A percentile compares a stretch with the other conserved stretches of the same genome.
Evolutionary conservation across 2,329 filamentous ascomycete species (phyloP).

Genomic region (Periconia sp.): DNA sequence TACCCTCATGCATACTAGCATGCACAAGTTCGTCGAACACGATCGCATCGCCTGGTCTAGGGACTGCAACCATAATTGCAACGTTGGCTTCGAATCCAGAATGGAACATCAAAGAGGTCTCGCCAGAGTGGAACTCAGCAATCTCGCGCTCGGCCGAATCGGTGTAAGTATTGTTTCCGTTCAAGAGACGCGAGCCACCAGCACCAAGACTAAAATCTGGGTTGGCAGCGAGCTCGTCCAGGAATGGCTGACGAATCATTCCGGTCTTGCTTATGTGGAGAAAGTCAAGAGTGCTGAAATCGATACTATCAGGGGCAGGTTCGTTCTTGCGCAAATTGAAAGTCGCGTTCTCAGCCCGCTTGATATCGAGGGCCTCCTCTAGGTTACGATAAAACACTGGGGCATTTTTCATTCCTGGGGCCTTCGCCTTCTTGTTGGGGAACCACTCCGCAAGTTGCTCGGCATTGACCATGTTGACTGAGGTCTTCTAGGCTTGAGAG

Average conservation of each 20-base stretch:
- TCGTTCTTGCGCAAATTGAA: too few relatives aligned
- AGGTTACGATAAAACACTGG: slow-evolving; percentile 21
- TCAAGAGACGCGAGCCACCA: slow-evolving; percentile 63
- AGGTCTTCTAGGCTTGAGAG: too few relatives aligned
- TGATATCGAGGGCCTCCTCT: slow-evolving; percentile 21
- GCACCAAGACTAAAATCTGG: slow-evolving; percentile 52
- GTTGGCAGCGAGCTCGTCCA: slow-evolving; percentile 49
- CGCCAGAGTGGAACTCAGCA: slow-evolving; percentile 63
- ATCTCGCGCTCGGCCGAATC: slow-evolving; percentile 61
- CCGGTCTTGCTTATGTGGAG: slow-evolving; percentile 58
- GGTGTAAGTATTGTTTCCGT: slow-evolving; percentile 65
- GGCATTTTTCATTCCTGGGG: too few relatives aligned
- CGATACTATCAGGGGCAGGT: too few relatives aligned
- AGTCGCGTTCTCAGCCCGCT: too few relatives aligned
- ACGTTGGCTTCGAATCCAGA: slow-evolving; percentile 54
- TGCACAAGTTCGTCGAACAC: slow-evolving; percentile 78
- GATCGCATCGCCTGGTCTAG: slow-evolving; percentile 65
- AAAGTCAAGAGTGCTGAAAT: too few relatives aligned
- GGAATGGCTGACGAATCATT: slow-evolving; percentile 52
- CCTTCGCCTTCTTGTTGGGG: too few relatives aligned
- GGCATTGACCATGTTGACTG: too few relatives aligned
- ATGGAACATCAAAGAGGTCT: slow-evolving; percentile 61
- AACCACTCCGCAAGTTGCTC: too few relatives aligned
- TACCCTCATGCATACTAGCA: slow-evolving; percentile 76
- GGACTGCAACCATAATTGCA: slow-evolving; percentile 45